A percentile compares a stretch with the other conserved stretches of the same genome.
phyloP scores from a whole-genome alignment of 495 filamentous ascomycete genomes.

The Bryoglossum gracile region DNA sequence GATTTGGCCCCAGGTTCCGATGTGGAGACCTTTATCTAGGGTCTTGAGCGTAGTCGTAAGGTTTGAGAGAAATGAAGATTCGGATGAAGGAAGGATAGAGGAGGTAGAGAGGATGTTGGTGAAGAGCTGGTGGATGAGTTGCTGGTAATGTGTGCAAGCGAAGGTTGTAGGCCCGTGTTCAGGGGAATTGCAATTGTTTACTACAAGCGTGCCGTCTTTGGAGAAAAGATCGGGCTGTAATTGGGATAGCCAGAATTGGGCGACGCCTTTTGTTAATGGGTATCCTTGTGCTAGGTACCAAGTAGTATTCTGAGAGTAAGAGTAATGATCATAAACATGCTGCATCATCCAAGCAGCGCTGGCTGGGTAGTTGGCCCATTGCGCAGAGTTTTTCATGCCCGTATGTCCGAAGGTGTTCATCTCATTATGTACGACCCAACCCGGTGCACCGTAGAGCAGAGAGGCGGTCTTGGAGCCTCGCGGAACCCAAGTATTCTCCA shows the following conservation, averaged over 20 bases:
- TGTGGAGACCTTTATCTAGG: slow-evolving; percentile 40
- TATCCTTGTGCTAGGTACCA: slow-evolving; percentile 38
- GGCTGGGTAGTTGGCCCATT: slow-evolving; percentile 38
- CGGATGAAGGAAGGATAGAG: slow-evolving; percentile 17
- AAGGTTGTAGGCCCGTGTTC: slow-evolving; percentile 47
- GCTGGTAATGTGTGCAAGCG: slow-evolving; percentile 44
- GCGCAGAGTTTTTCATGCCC: slow-evolving; percentile 33
- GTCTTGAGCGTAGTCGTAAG: slow-evolving; percentile 25
- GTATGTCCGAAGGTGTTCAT: slow-evolving; percentile 47
- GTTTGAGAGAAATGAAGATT: slow-evolving; percentile 25
- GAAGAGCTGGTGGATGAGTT: slow-evolving; percentile 40
- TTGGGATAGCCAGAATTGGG: slow-evolving; percentile 41
- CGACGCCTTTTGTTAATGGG: slow-evolving; percentile 40
- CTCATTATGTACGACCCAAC: slow-evolving; percentile 43
- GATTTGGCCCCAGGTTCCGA: slow-evolving; percentile 40
- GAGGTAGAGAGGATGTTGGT: slow-evolving; percentile 29
- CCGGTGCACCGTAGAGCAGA: slow-evolving; percentile 38
- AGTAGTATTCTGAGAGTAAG: slow-evolving; percentile 36
- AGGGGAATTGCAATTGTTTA: slow-evolving; percentile 44
- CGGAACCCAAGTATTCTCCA: slow-evolving; percentile 45
- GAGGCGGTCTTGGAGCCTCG: slow-evolving; percentile 41
- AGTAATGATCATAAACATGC: slow-evolving; percentile 41
- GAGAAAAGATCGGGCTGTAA: slow-evolving; percentile 37
- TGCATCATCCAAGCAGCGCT: slow-evolving; percentile 45
- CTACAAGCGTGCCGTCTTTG: slow-evolving; percentile 44